phyloP scores from a whole-genome alignment of 805 yeast genomes.

The Lipomyces spencermartinsiae region DNA sequence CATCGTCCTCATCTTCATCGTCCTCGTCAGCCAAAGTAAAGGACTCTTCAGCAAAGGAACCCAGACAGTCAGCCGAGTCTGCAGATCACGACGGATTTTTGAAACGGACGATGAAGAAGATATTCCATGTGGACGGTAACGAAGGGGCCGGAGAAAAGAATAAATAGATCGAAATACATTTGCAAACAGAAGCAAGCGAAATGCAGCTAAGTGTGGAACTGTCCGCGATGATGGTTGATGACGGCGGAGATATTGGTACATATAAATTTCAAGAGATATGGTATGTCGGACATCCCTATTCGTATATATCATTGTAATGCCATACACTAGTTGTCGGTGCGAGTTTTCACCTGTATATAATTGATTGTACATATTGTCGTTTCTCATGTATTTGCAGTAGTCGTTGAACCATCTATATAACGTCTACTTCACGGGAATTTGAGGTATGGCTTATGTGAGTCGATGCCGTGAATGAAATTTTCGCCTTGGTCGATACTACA shows the following conservation, averaged over 20 bases:
- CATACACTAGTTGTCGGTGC: neutral
- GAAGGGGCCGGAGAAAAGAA: neutral
- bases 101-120: slow-evolving; percentile 29
- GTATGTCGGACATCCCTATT: neutral
- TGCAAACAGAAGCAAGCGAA: neutral
- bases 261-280: neutral
- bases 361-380: neutral
- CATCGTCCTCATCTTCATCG: slow-evolving; percentile 17
- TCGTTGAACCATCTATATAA: neutral
- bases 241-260: neutral
- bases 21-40: slow-evolving; percentile 6
- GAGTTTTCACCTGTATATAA: neutral
- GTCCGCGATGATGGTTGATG: too few relatives aligned
- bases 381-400: neutral
- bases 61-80: neutral
- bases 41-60: neutral
- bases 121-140: slow-evolving; percentile 25
- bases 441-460: neutral
- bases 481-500: too few relatives aligned
- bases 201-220: too few relatives aligned
- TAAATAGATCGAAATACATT: neutral
- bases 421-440: neutral
- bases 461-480: neutral
- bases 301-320: neutral
- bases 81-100: slow-evolving; percentile 23